phyloP scores from a whole-genome alignment of 768 basidiomycete species.

The Podaxis sp. region DNA sequence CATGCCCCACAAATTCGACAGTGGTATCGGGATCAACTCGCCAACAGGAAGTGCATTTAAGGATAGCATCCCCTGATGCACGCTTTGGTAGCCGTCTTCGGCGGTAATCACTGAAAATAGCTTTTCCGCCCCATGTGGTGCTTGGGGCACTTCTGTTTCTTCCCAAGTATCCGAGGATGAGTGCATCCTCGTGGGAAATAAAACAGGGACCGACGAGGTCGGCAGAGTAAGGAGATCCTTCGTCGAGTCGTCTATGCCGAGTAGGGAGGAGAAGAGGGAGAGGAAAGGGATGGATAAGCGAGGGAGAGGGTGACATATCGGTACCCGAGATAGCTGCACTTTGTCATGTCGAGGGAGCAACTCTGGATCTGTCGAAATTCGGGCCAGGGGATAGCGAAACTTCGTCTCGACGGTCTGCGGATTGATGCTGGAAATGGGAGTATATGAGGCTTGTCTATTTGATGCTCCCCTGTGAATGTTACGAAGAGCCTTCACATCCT shows the following conservation, averaged over 20 bases:
- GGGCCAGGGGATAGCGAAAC: not conserved
- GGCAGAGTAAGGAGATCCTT: slow-evolving; percentile 35
- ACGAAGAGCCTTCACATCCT: not conserved
- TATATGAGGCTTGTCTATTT: not conserved
- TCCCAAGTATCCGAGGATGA: not conserved
- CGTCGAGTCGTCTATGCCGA: slow-evolving; percentile 37
- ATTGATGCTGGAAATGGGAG: not conserved
- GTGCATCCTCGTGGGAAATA: slow-evolving; percentile 27
- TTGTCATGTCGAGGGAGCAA: not conserved
- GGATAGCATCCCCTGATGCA: not conserved
- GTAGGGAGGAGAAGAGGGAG: slow-evolving; percentile 34
- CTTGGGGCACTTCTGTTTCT: not conserved
- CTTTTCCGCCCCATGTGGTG: not conserved
- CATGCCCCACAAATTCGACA: not conserved
- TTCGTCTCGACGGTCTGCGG: not conserved
- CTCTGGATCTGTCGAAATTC: not conserved
- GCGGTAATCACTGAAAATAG: not conserved
- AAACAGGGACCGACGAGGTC: slow-evolving; percentile 24
- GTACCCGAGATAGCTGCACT: not conserved
- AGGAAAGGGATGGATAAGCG: slow-evolving; percentile 36
- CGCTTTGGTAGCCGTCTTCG: not conserved
- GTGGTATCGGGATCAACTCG: not conserved
- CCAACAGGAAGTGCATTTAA: not conserved
- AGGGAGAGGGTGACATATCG: slow-evolving; percentile 23
- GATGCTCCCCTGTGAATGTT: not conserved